These are phyloP conservation scores for Lichtheimia ornata DNA, from an alignment of 371 early-diverging fungal genomes.

Conservation along the genomic window DNA sequence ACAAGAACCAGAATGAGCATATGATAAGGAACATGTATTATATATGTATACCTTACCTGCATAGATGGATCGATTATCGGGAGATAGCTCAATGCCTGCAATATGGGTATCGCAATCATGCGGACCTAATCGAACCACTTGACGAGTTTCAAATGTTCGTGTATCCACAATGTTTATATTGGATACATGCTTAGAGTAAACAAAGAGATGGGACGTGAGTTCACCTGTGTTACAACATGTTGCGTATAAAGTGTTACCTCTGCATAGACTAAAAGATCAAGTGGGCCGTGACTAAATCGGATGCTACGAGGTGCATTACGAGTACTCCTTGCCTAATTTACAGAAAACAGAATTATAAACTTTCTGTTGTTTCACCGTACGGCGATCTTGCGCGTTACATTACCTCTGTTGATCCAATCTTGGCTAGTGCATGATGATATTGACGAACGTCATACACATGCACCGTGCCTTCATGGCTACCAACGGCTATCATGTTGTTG, in stretches of 20 bases:
- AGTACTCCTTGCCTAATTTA: slow-evolving; percentile 17
- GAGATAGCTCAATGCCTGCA: slow-evolving; percentile 30
- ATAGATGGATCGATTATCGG: slow-evolving; percentile 22
- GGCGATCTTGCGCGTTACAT: not conserved
- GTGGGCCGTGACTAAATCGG: slow-evolving; percentile 28
- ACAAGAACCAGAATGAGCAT: too few species aligned
- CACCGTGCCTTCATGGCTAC: slow-evolving; percentile 78
- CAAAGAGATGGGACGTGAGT: not conserved
- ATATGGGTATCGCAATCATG: slow-evolving; percentile 30
- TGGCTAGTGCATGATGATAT: slow-evolving; percentile 42
- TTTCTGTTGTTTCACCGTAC: too few species aligned
- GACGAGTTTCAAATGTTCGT: slow-evolving; percentile 72
- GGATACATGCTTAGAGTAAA: slow-evolving; percentile 59
- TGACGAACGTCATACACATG: slow-evolving; percentile 69
- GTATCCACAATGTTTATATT: slow-evolving; percentile 82
- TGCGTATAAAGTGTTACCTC: slow-evolving; percentile 6
- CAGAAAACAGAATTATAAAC: not conserved
- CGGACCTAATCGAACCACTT: slow-evolving; percentile 56
- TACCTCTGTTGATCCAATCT: slow-evolving; percentile 20
- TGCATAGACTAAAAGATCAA: slow-evolving; percentile 25
- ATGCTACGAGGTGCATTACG: slow-evolving; percentile 23
- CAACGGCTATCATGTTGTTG: slow-evolving; percentile 72
- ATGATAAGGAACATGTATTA: not conserved
- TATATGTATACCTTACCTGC: slow-evolving; percentile 12
- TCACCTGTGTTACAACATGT: not conserved